Evolutionary conservation across 768 basidiomycete genomes (phyloP).

Genomic region (Suillus plorans): DNA sequence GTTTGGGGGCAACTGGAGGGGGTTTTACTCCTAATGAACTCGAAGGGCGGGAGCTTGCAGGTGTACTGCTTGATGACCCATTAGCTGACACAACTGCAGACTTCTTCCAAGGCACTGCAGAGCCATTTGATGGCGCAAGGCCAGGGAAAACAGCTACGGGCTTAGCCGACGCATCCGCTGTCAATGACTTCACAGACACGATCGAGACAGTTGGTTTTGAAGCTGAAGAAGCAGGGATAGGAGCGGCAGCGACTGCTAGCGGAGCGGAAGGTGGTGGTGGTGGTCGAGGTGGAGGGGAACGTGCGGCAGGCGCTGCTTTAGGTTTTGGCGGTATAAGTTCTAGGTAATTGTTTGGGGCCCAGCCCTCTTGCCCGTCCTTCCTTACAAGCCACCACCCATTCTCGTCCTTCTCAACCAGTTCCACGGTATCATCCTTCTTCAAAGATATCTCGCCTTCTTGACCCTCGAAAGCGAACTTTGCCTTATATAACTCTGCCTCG

Average conservation of each 20-base stretch:
- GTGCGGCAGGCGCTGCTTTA: slow-evolving; percentile 63
- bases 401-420: slow-evolving; percentile 87
- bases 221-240: slow-evolving; percentile 31
- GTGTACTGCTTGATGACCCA: slow-evolving; percentile 37
- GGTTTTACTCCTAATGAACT: slow-evolving; percentile 50
- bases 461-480: slow-evolving; percentile 90
- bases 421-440: slow-evolving; percentile 88
- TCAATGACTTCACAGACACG: slow-evolving; percentile 41
- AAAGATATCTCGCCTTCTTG: slow-evolving; percentile 91
- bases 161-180: slow-evolving; percentile 65
- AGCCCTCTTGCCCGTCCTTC: slow-evolving; percentile 80
- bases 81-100: slow-evolving; percentile 33
- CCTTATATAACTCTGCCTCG: slow-evolving; percentile 74
- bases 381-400: slow-evolving; percentile 99
- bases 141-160: slow-evolving; percentile 84
- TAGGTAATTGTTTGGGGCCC: slow-evolving; percentile 94
- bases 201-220: slow-evolving; percentile 34
- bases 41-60: slow-evolving; percentile 48
- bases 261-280: slow-evolving; percentile 45
- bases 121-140: slow-evolving; percentile 65
- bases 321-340: slow-evolving; percentile 73
- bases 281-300: slow-evolving; percentile 60
- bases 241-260: slow-evolving; percentile 33
- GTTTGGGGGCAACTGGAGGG: slow-evolving; percentile 64
- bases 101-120: slow-evolving; percentile 76